A percentile compares a stretch with the other conserved stretches of the same genome.
These are phyloP conservation scores for Leucocoprinus sp. DNA, from an alignment of 768 basidiomycete genomes.

Conservation along the genomic window DNA sequence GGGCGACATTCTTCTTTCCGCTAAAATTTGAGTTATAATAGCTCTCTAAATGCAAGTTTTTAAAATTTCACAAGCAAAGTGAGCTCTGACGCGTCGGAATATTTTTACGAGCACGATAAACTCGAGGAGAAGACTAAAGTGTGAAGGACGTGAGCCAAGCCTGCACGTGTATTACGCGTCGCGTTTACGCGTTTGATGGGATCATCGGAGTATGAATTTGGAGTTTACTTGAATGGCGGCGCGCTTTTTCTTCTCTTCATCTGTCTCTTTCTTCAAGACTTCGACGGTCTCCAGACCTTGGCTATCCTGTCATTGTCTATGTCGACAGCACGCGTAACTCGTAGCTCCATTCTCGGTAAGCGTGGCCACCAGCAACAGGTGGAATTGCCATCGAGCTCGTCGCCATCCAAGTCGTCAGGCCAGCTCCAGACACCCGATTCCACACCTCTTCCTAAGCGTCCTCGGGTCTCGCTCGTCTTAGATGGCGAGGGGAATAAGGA, in stretches of 20 bases:
- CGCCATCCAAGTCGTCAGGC: conserved; percentile 24
- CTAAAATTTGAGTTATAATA: too few species aligned
- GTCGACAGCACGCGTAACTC: conserved; percentile 33
- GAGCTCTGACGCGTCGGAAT: not conserved
- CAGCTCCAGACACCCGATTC: conserved; percentile 52
- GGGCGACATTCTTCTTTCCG: too few species aligned
- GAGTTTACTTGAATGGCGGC: conserved; percentile 7
- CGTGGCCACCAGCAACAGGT: conserved; percentile 32
- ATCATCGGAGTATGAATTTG: conserved; percentile 8
- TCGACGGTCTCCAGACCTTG: conserved; percentile 8
- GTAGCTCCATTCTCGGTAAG: conserved; percentile 47
- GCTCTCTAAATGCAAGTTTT: too few species aligned
- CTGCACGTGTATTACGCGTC: conserved; percentile 10
- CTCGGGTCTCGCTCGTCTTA: conserved; percentile 36
- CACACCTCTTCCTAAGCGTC: conserved; percentile 60
- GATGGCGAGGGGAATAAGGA: conserved; percentile 69
- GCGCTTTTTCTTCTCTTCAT: conserved; percentile 10
- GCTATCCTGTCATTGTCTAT: conserved; percentile 19
- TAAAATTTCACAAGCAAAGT: too few species aligned
- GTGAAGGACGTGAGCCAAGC: not conserved
- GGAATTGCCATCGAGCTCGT: conserved; percentile 19
- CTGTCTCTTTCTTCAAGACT: conserved; percentile 5
- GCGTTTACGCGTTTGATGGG: conserved; percentile 12
- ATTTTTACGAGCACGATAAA: not conserved
- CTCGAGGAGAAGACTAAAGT: too few species aligned